Conservation (phyloP, 345 rosid genomes). For the Isatis tinctoria region DNA sequence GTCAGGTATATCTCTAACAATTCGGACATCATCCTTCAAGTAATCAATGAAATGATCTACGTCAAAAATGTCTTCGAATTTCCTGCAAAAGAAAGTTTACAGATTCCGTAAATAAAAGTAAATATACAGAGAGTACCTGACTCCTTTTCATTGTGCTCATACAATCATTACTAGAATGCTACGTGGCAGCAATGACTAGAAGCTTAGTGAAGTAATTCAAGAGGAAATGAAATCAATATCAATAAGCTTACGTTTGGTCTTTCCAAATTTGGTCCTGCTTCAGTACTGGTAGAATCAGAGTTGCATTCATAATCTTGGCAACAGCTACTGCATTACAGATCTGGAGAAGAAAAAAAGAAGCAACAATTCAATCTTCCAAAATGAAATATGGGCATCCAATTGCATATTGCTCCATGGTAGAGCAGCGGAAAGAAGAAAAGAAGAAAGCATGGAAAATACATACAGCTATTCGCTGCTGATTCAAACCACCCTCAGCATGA, state of each 20-base stretch:
- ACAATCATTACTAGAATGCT: background rate
- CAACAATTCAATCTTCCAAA: background rate
- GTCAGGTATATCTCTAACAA: conserved; percentile 93
- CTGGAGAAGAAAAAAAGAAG: conserved; percentile 39
- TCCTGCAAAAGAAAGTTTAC: conserved; percentile 45
- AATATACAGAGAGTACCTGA: background rate
- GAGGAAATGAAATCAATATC: background rate
- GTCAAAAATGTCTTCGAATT: conserved; percentile 94
- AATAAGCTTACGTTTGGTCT: conserved; percentile 82
- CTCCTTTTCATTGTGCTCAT: background rate
- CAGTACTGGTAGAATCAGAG: conserved; percentile 92
- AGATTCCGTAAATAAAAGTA: background rate
- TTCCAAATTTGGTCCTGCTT: conserved; percentile 99
- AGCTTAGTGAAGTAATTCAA: background rate
- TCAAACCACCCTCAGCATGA: conserved; percentile 98
- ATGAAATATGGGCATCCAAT: background rate
- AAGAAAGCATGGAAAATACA: conserved; percentile 25
- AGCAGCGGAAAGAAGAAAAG: background rate
- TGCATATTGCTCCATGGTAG: background rate
- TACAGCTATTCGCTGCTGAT: conserved; percentile 99
- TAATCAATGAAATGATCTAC: conserved; percentile 97
- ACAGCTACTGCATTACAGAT: conserved; percentile 99
- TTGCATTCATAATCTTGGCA: conserved; percentile 98
- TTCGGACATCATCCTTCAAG: conserved; percentile 81
- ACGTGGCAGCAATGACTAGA: background rate